Evolutionary conservation across 441 rosid genomes (phyloP), one percentile per base, ranked within the genome.

Genomic region (Croton setiger): DNA sequence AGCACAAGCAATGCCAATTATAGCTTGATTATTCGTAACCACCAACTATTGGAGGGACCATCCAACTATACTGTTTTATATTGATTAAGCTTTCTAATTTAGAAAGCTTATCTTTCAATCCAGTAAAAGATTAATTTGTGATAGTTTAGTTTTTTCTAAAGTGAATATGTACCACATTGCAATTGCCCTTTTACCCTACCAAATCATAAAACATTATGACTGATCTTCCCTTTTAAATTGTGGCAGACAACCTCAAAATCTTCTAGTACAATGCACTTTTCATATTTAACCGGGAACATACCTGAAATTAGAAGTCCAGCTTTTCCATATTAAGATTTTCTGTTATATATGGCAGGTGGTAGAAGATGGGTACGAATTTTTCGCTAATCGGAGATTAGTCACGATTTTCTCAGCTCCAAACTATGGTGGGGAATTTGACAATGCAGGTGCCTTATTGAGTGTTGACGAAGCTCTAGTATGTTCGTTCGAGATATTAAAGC

Each of bases 321-420:
- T n/a, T 18, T 18, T 52, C 59, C 9, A 47, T 45, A 54, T 61
- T 73, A 35, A 45, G 62, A 31, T 63, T 61, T 68, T 37, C 65
- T 72, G 11, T 21, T 5, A 49, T 57, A 67, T 56, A 44, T 78
- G 84, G 68, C 86, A 94, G 98, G 98, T 90, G 61, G 98, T 94
- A 72, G 98, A 94, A 77, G 98, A 94, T 61, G 98, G 98, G 7
- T 94, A 94, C 1, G 98, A 94, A 80, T 94, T 94, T 71, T 94
- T 94, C 7, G 98, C 97, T 1, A 88, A 82, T 72, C 76, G 98
- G 74, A 83, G 85, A 76, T n/a, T n/a, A n/a, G n/a, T n/a, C n/a
- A n/a, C n/a, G n/a, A n/a, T n/a, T n/a, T n/a, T n/a, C n/a, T n/a
- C 98, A 8, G 98, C 98, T 68, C 96, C 98, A 43, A 94, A 94